These are phyloP conservation scores for Petrea volubilis DNA, from an alignment of 257 asterid species.

Conservation along the genomic window DNA sequence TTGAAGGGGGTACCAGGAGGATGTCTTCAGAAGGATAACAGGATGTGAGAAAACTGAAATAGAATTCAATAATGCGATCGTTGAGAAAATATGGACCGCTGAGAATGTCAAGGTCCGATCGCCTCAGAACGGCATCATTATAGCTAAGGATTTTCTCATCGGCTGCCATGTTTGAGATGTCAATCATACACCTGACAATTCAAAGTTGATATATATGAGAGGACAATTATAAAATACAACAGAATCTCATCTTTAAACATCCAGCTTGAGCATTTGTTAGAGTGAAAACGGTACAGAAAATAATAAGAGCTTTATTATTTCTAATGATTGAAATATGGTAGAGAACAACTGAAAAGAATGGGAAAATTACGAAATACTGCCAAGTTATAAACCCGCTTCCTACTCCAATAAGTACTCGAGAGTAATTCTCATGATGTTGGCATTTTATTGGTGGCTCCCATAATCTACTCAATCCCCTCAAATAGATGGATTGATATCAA, in stretches of 20 bases:
- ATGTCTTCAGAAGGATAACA: slow-evolving; percentile 43
- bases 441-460: too few species aligned
- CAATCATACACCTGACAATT: neutral
- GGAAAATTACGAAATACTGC: too few species aligned
- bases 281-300: too few species aligned
- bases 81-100: slow-evolving; percentile 56
- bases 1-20: slow-evolving; percentile 58
- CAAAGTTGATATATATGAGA: neutral
- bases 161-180: slow-evolving; percentile 27
- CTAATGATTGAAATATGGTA: too few species aligned
- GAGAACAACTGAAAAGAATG: too few species aligned
- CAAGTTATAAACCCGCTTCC: too few species aligned
- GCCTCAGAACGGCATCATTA: slow-evolving; percentile 60
- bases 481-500: too few species aligned
- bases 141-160: slow-evolving; percentile 65
- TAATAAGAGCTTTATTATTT: too few species aligned
- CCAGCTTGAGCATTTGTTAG: too few species aligned
- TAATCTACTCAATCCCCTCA: too few species aligned
- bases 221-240: neutral
- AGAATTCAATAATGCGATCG: slow-evolving; percentile 71
- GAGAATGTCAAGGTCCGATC: slow-evolving; percentile 59
- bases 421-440: too few species aligned
- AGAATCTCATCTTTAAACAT: neutral
- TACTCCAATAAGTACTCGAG: too few species aligned
- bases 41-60: slow-evolving; percentile 55